These are phyloP conservation scores for Solanum hybrid DNA, from an alignment of 305 asterid genomes.

Conservation along the genomic window DNA sequence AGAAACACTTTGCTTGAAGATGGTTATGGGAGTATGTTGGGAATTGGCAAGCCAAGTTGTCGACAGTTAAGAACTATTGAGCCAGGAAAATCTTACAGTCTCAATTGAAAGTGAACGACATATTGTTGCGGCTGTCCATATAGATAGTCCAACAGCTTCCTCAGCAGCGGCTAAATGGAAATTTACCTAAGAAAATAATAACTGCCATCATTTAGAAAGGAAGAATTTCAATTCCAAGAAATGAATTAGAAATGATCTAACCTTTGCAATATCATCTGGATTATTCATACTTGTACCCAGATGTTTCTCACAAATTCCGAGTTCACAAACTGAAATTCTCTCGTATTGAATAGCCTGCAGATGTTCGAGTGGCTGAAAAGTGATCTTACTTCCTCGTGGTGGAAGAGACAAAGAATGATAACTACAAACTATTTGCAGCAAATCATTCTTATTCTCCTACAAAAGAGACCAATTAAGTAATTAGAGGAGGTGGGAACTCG, in stretches of 20 bases:
- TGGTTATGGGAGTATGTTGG: neutral
- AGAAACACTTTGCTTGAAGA: neutral
- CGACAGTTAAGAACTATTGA: neutral
- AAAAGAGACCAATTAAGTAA: conserved; percentile 18
- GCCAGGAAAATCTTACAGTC: conserved; percentile 35
- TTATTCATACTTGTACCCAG: conserved; percentile 28
- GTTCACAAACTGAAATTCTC: conserved; percentile 55
- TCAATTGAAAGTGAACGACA: conserved; percentile 94
- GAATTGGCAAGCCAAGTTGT: neutral
- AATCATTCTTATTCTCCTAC: conserved; percentile 77
- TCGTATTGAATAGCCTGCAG: conserved; percentile 55
- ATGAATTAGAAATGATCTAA: conserved; percentile 18
- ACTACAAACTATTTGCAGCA: conserved; percentile 76
- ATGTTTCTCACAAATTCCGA: conserved; percentile 39
- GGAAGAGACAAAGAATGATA: conserved; percentile 68
- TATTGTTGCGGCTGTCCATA: conserved; percentile 76
- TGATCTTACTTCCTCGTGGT: conserved; percentile 51
- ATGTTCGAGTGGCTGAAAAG: conserved; percentile 83
- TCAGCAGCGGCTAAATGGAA: conserved; percentile 67
- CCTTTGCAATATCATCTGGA: conserved; percentile 49
- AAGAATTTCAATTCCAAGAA: neutral
- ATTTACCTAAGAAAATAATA: conserved; percentile 44
- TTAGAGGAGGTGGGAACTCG: neutral
- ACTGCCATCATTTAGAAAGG: conserved; percentile 4
- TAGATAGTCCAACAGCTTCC: conserved; percentile 83